Conservation (phyloP, 2,329 filamentous ascomycete genomes). For the Apiospora rasikravindrae region DNA sequence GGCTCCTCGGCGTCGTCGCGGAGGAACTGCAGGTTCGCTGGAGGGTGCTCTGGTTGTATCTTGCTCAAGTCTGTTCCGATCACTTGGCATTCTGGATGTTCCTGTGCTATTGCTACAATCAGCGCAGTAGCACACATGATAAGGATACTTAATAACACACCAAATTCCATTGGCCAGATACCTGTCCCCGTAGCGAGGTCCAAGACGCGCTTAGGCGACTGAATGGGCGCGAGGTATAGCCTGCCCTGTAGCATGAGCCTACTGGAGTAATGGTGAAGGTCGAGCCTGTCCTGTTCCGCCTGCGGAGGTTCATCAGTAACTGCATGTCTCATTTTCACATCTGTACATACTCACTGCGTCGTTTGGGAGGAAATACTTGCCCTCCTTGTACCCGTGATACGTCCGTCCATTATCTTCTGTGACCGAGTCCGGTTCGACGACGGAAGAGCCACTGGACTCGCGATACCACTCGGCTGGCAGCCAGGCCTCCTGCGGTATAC, state of each 20-base stretch:
- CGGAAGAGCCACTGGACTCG: conserved; percentile 8
- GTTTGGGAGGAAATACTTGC: conserved; percentile 19
- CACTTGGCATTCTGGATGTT: conserved; percentile 6
- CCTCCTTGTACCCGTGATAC: conserved; percentile 18
- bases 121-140: neutral
- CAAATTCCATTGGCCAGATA: conserved; percentile 22
- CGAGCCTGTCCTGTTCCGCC: conserved; percentile 21
- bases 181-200: conserved; percentile 22
- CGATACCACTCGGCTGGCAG: conserved; percentile 7
- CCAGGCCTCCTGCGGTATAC: neutral
- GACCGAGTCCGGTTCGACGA: neutral
- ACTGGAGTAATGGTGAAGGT: conserved; percentile 17
- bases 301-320: neutral
- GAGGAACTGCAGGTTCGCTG: conserved; percentile 5
- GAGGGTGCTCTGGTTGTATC: conserved; percentile 11
- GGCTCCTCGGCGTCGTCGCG: conserved; percentile 9
- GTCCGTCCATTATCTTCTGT: neutral
- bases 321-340: neutral
- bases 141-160: neutral
- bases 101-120: neutral
- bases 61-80: conserved; percentile 20
- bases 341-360: conserved; percentile 23
- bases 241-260: neutral
- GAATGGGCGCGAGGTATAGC: conserved; percentile 12
- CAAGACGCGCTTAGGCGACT: neutral